Conservation (phyloP, 371 early-diverging fungal species). For the Circinella minor region DNA sequence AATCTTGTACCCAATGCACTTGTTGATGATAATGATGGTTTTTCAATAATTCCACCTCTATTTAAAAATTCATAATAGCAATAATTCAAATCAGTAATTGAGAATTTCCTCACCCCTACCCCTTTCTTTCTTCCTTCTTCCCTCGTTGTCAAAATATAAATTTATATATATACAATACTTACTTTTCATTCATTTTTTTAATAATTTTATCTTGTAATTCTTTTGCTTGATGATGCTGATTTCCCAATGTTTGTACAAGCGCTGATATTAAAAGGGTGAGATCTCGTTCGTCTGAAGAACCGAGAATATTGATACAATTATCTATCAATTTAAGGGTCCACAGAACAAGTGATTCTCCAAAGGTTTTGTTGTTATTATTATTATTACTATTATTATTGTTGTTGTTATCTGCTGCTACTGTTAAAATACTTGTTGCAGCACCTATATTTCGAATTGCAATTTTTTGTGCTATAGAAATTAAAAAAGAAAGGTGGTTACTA, state of each 20-base stretch:
- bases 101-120: constrained; percentile 21
- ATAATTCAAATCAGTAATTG: too few species aligned
- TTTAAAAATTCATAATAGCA: too few species aligned
- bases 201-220: not conserved
- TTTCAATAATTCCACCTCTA: not conserved
- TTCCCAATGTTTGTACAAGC: not conserved
- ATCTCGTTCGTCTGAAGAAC: not conserved
- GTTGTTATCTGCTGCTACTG: not conserved
- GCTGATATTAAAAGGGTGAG: not conserved
- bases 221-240: not conserved
- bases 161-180: not conserved
- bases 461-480: not conserved
- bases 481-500: not conserved
- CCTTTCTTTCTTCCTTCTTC: not conserved
- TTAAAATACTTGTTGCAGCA: not conserved
- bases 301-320: not conserved
- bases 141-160: not conserved
- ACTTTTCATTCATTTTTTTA: constrained; percentile 1
- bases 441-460: not conserved
- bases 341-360: not conserved
- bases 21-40: not conserved
- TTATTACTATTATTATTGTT: too few species aligned
- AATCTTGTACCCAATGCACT: constrained; percentile 51
- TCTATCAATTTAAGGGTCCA: not conserved
- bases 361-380: not conserved